Percentiles rank a stretch among this genome's conserved stretches.
Evolutionary conservation across 73 alveolate genomes (phyloP).

Genomic region (Durusdinium trenchii): DNA sequence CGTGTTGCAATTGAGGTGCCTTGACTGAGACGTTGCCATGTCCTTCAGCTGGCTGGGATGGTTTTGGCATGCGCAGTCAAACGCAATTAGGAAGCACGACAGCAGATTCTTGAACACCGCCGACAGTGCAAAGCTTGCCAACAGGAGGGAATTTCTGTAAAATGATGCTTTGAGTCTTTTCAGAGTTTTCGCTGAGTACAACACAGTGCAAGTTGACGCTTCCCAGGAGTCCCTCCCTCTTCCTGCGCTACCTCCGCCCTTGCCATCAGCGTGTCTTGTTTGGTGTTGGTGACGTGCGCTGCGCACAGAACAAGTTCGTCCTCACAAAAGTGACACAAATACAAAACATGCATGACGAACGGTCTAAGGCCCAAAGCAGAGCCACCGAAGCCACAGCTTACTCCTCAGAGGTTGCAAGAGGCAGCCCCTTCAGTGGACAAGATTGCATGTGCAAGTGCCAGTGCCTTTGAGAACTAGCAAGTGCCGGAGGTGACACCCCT

Average conservation of each 20-base stretch:
- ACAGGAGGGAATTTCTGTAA: slow-evolving; percentile 41
- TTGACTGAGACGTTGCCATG: neutral
- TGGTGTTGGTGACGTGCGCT: neutral
- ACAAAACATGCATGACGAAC: neutral
- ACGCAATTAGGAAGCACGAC: slow-evolving; percentile 64
- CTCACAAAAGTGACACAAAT: neutral
- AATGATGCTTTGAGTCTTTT: neutral
- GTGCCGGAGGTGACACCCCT: slow-evolving; percentile 31
- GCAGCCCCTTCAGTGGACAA: too few relatives aligned
- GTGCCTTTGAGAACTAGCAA: too few relatives aligned
- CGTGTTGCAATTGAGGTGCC: slow-evolving; percentile 72
- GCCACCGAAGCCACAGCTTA: slow-evolving; percentile 36
- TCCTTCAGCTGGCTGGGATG: neutral
- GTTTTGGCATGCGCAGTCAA: neutral
- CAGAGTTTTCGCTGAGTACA: neutral
- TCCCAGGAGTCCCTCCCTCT: slow-evolving; percentile 48
- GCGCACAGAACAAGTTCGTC: neutral
- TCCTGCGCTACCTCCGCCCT: slow-evolving; percentile 9
- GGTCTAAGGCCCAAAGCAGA: slow-evolving; percentile 5
- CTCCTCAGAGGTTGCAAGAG: slow-evolving; percentile 42
- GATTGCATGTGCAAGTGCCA: too few relatives aligned
- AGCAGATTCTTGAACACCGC: slow-evolving; percentile 89
- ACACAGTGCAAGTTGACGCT: too few relatives aligned
- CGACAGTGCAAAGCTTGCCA: slow-evolving; percentile 89
- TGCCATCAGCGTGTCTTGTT: slow-evolving; percentile 38